Percentiles rank a stretch among this genome's conserved stretches.
phyloP scores from a whole-genome alignment of 768 basidiomycete genomes.

The Obba rivulosa region DNA sequence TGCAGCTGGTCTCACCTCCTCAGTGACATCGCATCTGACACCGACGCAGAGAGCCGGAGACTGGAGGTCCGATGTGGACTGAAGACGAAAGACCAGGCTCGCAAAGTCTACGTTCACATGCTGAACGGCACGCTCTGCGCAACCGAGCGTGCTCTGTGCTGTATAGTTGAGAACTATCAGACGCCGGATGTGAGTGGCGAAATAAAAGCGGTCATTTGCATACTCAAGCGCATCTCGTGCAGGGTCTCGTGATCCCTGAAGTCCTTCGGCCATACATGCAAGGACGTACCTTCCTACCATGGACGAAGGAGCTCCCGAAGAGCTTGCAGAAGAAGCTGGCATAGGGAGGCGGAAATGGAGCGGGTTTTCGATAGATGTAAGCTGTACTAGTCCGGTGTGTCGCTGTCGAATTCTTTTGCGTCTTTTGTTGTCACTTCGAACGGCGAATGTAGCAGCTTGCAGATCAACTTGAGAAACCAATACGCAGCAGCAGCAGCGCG shows the following conservation, averaged over 20 bases:
- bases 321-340: conserved; percentile 68
- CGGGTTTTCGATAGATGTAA: neutral
- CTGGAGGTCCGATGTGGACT: conserved; percentile 92
- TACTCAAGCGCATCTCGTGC: conserved; percentile 1
- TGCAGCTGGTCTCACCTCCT: conserved; percentile 9
- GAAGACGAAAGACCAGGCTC: conserved; percentile 83
- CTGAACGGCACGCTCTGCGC: conserved; percentile 97
- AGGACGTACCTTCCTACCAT: conserved; percentile 85
- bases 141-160: conserved; percentile 94
- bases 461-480: no score
- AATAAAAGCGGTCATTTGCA: neutral
- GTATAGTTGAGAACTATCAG: conserved; percentile 98
- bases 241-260: conserved; percentile 91
- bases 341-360: conserved; percentile 12
- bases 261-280: conserved; percentile 93
- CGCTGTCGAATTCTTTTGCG: no score
- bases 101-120: conserved; percentile 98
- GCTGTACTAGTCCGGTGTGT: neutral
- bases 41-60: conserved; percentile 72
- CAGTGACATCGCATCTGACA: neutral
- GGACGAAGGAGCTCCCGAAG: conserved; percentile 78
- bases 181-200: conserved; percentile 71
- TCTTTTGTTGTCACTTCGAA: no score
- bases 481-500: no score
- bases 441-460: no score